Percentiles rank a stretch among this genome's conserved stretches.
Conservation (phyloP, 441 rosid species). For the Sinapis alba region DNA sequence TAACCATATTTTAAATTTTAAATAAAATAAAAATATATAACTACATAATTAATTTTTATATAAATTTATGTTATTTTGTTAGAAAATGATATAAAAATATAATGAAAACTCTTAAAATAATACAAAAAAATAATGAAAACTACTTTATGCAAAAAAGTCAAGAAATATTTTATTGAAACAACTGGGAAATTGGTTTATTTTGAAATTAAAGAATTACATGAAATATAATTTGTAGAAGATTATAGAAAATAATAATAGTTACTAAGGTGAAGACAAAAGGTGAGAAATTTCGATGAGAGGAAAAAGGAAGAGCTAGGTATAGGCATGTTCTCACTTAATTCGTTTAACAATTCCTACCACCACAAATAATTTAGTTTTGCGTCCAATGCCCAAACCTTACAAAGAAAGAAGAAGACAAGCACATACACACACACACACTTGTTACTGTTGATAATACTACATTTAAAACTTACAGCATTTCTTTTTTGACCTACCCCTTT, state of each 20-base stretch:
- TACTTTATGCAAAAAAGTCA: no score
- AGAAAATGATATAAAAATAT: no score
- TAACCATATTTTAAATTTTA: no score
- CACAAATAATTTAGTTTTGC: background rate
- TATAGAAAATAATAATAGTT: background rate
- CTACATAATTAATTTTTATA: no score
- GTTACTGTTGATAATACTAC: background rate
- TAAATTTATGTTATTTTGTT: no score
- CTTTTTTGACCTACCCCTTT: conserved; percentile 20
- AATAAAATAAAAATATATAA: no score
- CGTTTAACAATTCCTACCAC: conserved; percentile 11
- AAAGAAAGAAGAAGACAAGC: background rate
- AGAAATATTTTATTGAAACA: background rate
- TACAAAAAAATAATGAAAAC: no score
- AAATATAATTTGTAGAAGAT: no score
- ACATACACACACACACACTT: background rate
- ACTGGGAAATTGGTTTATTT: background rate
- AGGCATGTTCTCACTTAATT: conserved; percentile 23
- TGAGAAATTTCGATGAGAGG: background rate
- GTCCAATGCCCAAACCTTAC: background rate
- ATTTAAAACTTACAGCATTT: conserved; percentile 4
- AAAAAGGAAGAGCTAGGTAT: conserved; percentile 12
- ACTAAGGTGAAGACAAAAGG: background rate
- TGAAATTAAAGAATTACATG: background rate
- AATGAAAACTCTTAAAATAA: no score